Conservation (phyloP, 352 stramenopile species). For the Hyphochytrium catenoides region DNA sequence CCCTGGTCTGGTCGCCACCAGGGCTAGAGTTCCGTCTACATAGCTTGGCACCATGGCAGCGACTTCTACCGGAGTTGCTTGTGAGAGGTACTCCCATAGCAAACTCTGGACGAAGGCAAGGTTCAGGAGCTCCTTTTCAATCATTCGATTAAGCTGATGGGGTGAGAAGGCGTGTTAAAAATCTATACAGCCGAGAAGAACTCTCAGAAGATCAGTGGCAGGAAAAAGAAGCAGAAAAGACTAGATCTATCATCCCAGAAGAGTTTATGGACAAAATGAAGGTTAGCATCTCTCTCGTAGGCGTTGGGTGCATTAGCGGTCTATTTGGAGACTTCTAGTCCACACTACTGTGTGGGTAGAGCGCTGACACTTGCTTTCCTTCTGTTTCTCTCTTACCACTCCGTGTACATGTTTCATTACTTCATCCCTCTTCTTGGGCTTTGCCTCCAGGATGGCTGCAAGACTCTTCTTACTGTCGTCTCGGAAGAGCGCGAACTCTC, state of each 20-base stretch:
- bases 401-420: constrained; percentile 34
- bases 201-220: neutral
- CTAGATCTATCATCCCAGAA: neutral
- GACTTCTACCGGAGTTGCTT: constrained; percentile 43
- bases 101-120: constrained; percentile 64
- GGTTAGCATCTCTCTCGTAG: neutral
- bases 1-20: constrained; percentile 60
- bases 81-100: constrained; percentile 64
- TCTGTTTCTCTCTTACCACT: constrained; percentile 11
- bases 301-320: constrained; percentile 1
- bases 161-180: constrained; percentile 3
- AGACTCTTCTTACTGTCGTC: constrained; percentile 54
- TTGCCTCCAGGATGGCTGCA: constrained; percentile 27
- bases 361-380: constrained; percentile 3
- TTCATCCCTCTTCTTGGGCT: constrained; percentile 36
- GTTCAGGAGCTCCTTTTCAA: constrained; percentile 61
- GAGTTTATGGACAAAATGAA: neutral
- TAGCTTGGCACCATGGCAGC: constrained; percentile 60
- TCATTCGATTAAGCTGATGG: constrained; percentile 37
- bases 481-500: constrained; percentile 64
- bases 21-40: constrained; percentile 44
- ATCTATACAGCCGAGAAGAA: neutral
- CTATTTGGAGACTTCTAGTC: neutral
- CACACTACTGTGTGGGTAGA: constrained; percentile 5
- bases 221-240: neutral